Base-by-base conservation (phyloP, 2,329 filamentous ascomycete species). In the Cryphonectria carpinicola region DNA sequence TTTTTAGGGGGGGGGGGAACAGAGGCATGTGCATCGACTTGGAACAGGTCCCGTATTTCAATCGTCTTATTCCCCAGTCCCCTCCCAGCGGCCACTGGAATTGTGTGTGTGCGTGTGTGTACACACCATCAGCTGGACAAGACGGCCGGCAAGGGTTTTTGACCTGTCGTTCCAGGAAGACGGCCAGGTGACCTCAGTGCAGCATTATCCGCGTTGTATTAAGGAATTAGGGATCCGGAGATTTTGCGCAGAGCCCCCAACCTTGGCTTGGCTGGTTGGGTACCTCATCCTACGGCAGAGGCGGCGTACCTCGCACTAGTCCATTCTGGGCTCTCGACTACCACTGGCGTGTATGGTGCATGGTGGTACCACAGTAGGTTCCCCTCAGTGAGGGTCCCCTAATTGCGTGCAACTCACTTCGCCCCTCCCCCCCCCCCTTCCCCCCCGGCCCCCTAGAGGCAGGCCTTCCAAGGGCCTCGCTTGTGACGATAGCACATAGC, bases 271-370 rank as follows among this genome's bases (percentile, higher is more conserved):
- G 54, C 54, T 52, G 63, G 41, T 32, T 22, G 63, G 61, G 19
- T 41, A 63, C 37, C 61, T 64, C 61, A 41, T 17, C 22, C 37
- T 19, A 37, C 46, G 28, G 41, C 32, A 43, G 35, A 66, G 19
- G 52, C 39, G 52, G 64, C 43, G 49, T 66, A 32, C 65, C 65
- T 56, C 41, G 22, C 65, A 66, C 65, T 66, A 66, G 35, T 2
- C 65, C 52, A 11, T 54, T 66, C 35, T n/a, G n/a, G 65, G 65
- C 56, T 14, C 49, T n/a, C 39, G 37, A 28, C 61, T 28, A 64
- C 25, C 54, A 58, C 52, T 49, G 46, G 46, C 46, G 46, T 49
- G 46, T 49, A n/a, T 49, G 46, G 46, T 49, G 46, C n/a, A n/a
- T 49, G 46, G 46, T 49, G 46, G 46, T 49, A 49, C 46, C 46